A percentile compares a stretch with the other conserved stretches of the same genome.
These are phyloP conservation scores for Fomitopsis pinicola DNA, from an alignment of 1,284 basidiomycete genomes.

Conservation along the genomic window DNA sequence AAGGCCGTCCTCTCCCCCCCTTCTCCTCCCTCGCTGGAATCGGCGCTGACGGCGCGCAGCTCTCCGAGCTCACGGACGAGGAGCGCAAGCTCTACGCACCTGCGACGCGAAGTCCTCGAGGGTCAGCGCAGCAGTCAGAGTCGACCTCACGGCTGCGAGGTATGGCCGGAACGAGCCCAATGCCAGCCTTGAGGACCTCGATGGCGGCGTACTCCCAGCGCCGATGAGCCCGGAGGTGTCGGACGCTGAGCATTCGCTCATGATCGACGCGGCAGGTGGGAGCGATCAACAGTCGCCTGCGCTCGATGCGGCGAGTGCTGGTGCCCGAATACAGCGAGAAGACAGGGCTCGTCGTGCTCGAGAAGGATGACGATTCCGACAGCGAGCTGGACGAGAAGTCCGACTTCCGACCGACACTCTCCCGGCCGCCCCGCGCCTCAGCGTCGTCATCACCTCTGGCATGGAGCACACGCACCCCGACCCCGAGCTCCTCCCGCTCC, in stretches of 20 bases:
- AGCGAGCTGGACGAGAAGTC: constrained; percentile 9
- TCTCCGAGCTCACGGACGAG: constrained; percentile 23
- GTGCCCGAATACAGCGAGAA: constrained; percentile 11
- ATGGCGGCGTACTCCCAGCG: constrained; percentile 19
- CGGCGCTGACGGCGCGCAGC: not conserved
- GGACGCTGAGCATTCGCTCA: not conserved
- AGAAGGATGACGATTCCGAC: constrained; percentile 6
- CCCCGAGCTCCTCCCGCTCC: constrained; percentile 30
- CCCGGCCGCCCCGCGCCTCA: constrained; percentile 10
- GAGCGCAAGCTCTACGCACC: constrained; percentile 31
- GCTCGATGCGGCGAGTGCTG: not conserved
- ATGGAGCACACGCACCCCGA: constrained; percentile 14
- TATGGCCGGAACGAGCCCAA: constrained; percentile 9
- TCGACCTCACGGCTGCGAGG: no score
- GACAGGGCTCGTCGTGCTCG: constrained; percentile 7
- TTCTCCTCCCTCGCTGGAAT: not conserved
- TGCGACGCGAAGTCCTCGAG: no score
- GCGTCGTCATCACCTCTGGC: no score
- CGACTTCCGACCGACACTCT: not conserved
- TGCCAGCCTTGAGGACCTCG: constrained; percentile 26
- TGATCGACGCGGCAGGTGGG: constrained; percentile 5
- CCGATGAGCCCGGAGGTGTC: not conserved
- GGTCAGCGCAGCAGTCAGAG: no score
- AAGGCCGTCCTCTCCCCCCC: constrained; percentile 29
- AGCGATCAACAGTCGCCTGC: constrained; percentile 8